Evolutionary conservation across 2,329 filamentous ascomycete species (phyloP).

Genomic region (Fusarium nodosum): DNA sequence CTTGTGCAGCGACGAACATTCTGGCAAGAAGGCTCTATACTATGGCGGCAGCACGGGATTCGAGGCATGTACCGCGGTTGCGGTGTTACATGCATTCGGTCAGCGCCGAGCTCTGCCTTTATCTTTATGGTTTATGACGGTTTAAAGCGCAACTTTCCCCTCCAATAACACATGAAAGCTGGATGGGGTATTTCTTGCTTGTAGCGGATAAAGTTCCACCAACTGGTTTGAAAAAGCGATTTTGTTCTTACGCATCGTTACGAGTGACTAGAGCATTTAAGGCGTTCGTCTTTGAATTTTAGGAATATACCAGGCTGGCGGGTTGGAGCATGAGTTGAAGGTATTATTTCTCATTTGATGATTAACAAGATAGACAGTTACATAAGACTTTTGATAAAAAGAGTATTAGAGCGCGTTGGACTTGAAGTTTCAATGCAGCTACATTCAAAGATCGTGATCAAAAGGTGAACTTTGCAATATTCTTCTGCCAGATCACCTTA

Average conservation of each 20-base stretch:
- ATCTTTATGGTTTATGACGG: conserved; percentile 97
- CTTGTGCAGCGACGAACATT: conserved; percentile 74
- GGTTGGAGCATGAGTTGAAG: conserved; percentile 23
- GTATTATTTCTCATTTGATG: conserved; percentile 5
- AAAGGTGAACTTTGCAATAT: not conserved
- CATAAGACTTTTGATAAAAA: conserved; percentile 17
- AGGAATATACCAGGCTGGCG: conserved; percentile 3
- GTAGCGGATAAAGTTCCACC: not conserved
- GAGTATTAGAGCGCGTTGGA: conserved; percentile 16
- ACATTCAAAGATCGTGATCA: not conserved
- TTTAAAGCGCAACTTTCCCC: conserved; percentile 76
- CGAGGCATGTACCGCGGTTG: conserved; percentile 93
- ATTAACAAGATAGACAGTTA: conserved; percentile 5
- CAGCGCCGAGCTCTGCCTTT: conserved; percentile 95
- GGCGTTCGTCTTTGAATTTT: conserved; percentile 39
- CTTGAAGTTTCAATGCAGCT: not conserved
- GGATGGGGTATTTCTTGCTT: not conserved
- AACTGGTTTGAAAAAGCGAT: conserved; percentile 15
- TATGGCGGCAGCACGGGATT: conserved; percentile 88
- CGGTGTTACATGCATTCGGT: conserved; percentile 89
- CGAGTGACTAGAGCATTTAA: conserved; percentile 33
- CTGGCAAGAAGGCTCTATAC: conserved; percentile 73
- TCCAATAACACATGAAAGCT: conserved; percentile 50
- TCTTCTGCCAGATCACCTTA: conserved; percentile 38
- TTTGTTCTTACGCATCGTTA: conserved; percentile 11